Evolutionary conservation across 2,329 filamentous ascomycete species (phyloP), one percentile per base, ranked within the genome.

Genomic region (Exserohilum rostratum): DNA sequence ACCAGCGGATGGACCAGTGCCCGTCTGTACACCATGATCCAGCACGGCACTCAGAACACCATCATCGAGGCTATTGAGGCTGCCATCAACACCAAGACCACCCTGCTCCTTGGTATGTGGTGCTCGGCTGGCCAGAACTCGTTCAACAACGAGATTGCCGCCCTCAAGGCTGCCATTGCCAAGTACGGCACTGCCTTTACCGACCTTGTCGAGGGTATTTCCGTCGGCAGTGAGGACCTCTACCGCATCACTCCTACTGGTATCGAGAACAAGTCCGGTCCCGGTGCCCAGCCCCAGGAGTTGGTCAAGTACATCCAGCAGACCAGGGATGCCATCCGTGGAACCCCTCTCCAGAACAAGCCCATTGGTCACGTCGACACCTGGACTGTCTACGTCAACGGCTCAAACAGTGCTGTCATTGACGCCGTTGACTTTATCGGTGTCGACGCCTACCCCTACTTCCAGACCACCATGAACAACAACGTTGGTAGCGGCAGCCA

Each of bases 291-390:
- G 44, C 88, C 91, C 5, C 78, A 80, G 34, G 80, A 79, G 10
- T 78, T 96, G 34, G 82, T 86, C 66, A 74, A 78, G 53, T 95
- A 92, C 78, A 91, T 96, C 79, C 75, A 81, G 54, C 80, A 89
- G 71, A 86, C 90, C 55, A 85, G 87, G 59, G 74, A 79, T 25
- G 80, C 84, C 57, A 84, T 96, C 68, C 70, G 82, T 25, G 84
- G 84, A 55, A 91, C 90, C 12, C 70, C 78, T 44, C 78, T 90
- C 20, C 77, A 82, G 33, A 76, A 77, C 20, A 82, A 80, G 40
- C 80, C 85, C 15, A 80, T 96, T 56, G 91, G 91, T 47, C 92
- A 96, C 76, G 91, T 96, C 71, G 92, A 96, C 72, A 96, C 92
- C 46, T 96, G 91, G 91, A 91, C 88, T 13, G 73, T 72, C 2